Base-by-base conservation (phyloP, 148 eudicot species). In the Polygonum aviculare region DNA sequence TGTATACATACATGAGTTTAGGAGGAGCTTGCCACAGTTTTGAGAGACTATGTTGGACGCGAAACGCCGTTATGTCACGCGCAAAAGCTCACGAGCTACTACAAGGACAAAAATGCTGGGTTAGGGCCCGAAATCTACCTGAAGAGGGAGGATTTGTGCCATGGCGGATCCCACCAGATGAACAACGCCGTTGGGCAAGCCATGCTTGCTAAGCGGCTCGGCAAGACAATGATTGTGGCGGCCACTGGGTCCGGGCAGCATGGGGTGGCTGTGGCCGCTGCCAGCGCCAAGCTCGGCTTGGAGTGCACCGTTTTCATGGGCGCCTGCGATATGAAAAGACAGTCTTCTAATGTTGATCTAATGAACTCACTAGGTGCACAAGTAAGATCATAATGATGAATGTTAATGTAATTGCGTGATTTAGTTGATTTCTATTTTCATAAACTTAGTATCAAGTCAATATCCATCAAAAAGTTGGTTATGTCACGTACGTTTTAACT, bases 191-290 rank as follows among this genome's bases (percentile, higher is more conserved):
- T 89, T 7, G 92, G 84, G 0, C 92, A 89, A 54, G 90, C 86
- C 0, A 73, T 88, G 88, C 72, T 88, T 1, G 92, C 92, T 70
- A 84, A 80, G 69, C 81, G 88, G 31, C 71, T 88, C 73, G 87
- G 84, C 55, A 74, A 63, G 49, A 80, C 75, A 3, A 78, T 72
- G 18, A 39, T 88, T 2, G 77, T 86, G 7, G 81, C 90, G 0
- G 88, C 86, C 79, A 88, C 92, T 0, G 89, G 90, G 0, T 85
- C 87, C 4, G 92, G 90, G 18, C 88, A 83, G 75, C 92, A 88
- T 54, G 92, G 92, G 3, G 83, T 88, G 12, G 92, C 92, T 7
- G 82, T 85, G 0, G 92, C 92, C 0, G 86, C 92, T 3, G 88
- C 85, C 4, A 85, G 88, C 60, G 90, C 92, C 9, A 85, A 84